Evolutionary conservation across 2,329 filamentous ascomycete genomes (phyloP), one percentile per base, ranked within the genome.

Genomic region (Nothophoma quercina): DNA sequence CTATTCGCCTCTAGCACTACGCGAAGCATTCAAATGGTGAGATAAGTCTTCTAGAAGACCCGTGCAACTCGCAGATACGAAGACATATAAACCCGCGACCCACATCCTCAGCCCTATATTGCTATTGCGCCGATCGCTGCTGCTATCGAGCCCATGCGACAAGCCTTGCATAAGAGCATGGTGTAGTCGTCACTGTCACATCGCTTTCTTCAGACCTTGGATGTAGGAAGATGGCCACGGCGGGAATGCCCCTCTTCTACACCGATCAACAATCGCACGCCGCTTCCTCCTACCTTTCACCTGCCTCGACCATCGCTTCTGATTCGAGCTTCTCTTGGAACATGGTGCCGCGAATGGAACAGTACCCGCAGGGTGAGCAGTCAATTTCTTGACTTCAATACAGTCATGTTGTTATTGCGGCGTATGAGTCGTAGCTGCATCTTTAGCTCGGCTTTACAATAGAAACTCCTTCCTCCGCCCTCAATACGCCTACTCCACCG

Each of bases 301-400:
- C 69, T 35, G 54, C 60, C 21, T 64, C 65, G n/a, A 55, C 59
- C 16, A 45, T 59, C 19, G 44, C 52, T 16, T 63, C 62, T 22
- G 63, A 63, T 47, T 60, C 63, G 49, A 55, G 52, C 34, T 58
- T 49, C 21, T 50, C 58, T 22, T 70, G 65, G 65, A 32, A 43
- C 23, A 69, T 68, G 68, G 49, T 60, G 39, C 61, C 64, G 26
- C 63, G 49, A 15, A 16, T 21, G 18, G 42, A 52, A n/a, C 48
- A 55, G n/a, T 43, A 62, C 33, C 15, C 26, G 26, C 56, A 64
- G 53, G 61, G 69, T 71, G 60, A 63, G 67, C 58, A 52, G 43
- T 16, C 21, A 22, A 26, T 59, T 52, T 56, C 52, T 57, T 51
- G 26, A 43, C 25, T 25, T 32, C 23, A 16, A 5, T 3, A 10